A percentile compares a stretch with the other conserved stretches of the same genome.
Evolutionary conservation across 306 rosid species (phyloP).

Genomic region (Cucurbita argyrosperma): DNA sequence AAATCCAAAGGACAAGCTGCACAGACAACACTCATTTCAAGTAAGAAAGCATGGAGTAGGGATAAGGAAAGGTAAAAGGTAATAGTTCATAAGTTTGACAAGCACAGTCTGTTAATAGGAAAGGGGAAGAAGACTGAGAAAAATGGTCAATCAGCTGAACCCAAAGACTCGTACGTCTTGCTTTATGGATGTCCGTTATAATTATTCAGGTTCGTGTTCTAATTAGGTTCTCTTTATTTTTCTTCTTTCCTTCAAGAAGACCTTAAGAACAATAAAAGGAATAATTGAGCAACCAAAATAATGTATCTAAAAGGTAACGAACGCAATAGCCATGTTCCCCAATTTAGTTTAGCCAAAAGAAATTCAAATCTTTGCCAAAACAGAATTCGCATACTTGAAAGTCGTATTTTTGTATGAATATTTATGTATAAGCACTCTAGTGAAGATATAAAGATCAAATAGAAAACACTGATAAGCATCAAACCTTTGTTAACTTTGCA

Average conservation of each 20-base stretch:
- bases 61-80: not conserved
- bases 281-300: not conserved
- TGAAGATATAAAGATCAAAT: not conserved
- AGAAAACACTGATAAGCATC: not conserved
- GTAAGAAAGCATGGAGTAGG: not conserved
- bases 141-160: not conserved
- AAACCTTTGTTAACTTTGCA: slow-evolving; percentile 97
- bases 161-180: not conserved
- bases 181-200: not conserved
- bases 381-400: not conserved
- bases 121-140: not conserved
- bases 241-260: not conserved
- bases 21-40: slow-evolving; percentile 10
- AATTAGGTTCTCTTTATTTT: not conserved
- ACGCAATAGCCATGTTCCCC: not conserved
- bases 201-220: not conserved
- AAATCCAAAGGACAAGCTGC: slow-evolving; percentile 91
- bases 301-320: not conserved
- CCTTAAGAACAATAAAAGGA: not conserved
- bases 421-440: not conserved
- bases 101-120: not conserved
- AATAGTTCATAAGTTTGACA: not conserved
- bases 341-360: not conserved
- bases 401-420: not conserved
- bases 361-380: not conserved